Evolutionary conservation across 1,284 basidiomycete genomes (phyloP).

Genomic region (Coriolopsis trogii): DNA sequence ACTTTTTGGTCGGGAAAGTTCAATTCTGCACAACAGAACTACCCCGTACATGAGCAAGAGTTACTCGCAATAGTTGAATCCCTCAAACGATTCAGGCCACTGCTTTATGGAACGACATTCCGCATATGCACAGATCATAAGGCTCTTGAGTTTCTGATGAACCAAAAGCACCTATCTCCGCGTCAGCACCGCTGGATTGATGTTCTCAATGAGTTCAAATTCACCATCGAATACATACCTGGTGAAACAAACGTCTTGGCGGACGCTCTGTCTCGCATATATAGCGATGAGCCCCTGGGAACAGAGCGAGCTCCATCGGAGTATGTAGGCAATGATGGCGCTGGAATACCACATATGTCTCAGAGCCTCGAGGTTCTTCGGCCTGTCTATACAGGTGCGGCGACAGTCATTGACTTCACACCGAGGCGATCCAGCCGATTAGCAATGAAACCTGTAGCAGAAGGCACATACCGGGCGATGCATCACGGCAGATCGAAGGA

Average conservation of each 20-base stretch:
- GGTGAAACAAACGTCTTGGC: constrained; percentile 24
- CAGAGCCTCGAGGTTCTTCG: neutral
- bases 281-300: constrained; percentile 31
- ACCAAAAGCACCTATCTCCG: constrained; percentile 26
- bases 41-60: constrained; percentile 9
- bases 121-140: constrained; percentile 31
- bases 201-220: constrained; percentile 27
- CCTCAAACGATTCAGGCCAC: constrained; percentile 28
- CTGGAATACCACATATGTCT: neutral
- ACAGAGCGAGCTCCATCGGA: constrained; percentile 26
- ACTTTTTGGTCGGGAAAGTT: constrained; percentile 35
- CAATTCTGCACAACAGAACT: constrained; percentile 32
- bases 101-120: constrained; percentile 25
- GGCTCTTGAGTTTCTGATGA: constrained; percentile 26
- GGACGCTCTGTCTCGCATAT: constrained; percentile 38
- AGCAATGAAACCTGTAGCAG: neutral
- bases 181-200: constrained; percentile 29
- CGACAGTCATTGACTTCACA: neutral
- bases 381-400: constrained; percentile 1
- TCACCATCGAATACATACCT: constrained; percentile 26
- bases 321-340: constrained; percentile 19
- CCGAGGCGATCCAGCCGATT: neutral
- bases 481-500: neutral
- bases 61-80: constrained; percentile 34
- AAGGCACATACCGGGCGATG: neutral